Evolutionary conservation across 371 early-diverging fungal genomes (phyloP).

Genomic region (Mortierella sp.): DNA sequence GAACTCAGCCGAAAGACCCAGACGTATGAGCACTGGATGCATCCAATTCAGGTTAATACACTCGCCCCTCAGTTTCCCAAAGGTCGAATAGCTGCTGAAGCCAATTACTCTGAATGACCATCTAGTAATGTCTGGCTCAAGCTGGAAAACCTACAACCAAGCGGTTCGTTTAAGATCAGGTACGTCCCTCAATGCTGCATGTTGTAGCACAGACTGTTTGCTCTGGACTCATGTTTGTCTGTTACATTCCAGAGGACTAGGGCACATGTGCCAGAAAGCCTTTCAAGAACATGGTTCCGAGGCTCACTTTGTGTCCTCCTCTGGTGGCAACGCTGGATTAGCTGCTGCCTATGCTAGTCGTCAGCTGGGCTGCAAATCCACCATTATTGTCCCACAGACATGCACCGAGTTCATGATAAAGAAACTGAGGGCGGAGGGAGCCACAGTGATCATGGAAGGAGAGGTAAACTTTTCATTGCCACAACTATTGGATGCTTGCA

Average conservation of each 20-base stretch:
- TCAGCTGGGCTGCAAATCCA: slow-evolving; percentile 66
- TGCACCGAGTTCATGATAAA: slow-evolving; percentile 64
- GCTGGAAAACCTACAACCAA: slow-evolving; percentile 79
- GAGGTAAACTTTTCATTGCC: slow-evolving; percentile 49
- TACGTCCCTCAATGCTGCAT: slow-evolving; percentile 9
- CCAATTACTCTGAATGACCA: neutral
- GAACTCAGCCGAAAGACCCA: slow-evolving; percentile 57
- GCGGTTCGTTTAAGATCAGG: slow-evolving; percentile 81
- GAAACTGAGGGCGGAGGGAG: slow-evolving; percentile 69
- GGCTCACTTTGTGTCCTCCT: slow-evolving; percentile 68
- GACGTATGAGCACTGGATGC: slow-evolving; percentile 28
- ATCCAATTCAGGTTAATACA: slow-evolving; percentile 6
- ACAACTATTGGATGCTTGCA: neutral
- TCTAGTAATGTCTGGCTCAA: slow-evolving; percentile 76
- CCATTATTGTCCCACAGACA: slow-evolving; percentile 68
- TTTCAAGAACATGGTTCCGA: slow-evolving; percentile 61
- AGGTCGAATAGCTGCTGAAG: neutral
- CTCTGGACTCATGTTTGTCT: neutral
- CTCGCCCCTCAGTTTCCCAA: neutral
- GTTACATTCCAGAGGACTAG: slow-evolving; percentile 64
- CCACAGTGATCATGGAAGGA: slow-evolving; percentile 66
- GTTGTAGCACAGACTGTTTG: too few species aligned
- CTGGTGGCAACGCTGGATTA: slow-evolving; percentile 76
- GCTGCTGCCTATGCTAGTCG: slow-evolving; percentile 77
- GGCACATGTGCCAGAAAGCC: slow-evolving; percentile 68